Base-by-base conservation (phyloP, 371 early-diverging fungal genomes). In the Blastocladiella emersonii region DNA sequence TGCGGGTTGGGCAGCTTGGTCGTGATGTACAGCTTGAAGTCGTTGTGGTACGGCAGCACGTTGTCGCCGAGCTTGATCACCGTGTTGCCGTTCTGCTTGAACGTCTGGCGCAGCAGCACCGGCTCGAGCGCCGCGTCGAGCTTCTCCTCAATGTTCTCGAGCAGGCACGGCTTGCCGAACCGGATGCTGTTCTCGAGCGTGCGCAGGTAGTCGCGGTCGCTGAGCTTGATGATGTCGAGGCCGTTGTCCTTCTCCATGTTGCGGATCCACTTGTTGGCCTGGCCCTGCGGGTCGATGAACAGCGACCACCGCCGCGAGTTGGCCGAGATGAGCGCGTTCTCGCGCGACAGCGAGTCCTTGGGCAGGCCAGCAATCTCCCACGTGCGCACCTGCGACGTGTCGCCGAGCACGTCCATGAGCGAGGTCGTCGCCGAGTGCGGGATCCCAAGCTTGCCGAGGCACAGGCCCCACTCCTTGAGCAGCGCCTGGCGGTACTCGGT, bases 181-280 rank as follows among this genome's bases (percentile, higher is more conserved):
- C 82, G 71, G 56, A 82, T 78, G 5, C 75, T 75, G 66, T 82
- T 82, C 65, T 82, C 82, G 19, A 82, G 65, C 34, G 80, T 79
- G 21, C 80, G 75, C 34, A 82, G 56, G 56, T 77, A 80, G 62
- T 82, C 78, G 34, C 72, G 62, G 69, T 82, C 81, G 36, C 74
- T 78, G 17, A 82, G 60, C 60, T 79, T 80, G 23, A 80, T 72
- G 34, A 80, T 78, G 37, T 79, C 80, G 56, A 82, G 67, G 13
- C 68, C 67, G 53, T 72, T 74, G 49, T 76, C 78, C 56, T 77
- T 78, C 65, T 80, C 81, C 77, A 80, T 74, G 63, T 78, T 80
- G 6, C 79, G 68, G 59, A 82, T 78, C 81, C 81, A 82, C 63
- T 80, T 80, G 70, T 82, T 82, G 30, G 79, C 79, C 63, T 82